A percentile compares a stretch with the other conserved stretches of the same genome.
phyloP scores from a whole-genome alignment of 2,329 filamentous ascomycete species.

The Diaporthe citrichinensis region DNA sequence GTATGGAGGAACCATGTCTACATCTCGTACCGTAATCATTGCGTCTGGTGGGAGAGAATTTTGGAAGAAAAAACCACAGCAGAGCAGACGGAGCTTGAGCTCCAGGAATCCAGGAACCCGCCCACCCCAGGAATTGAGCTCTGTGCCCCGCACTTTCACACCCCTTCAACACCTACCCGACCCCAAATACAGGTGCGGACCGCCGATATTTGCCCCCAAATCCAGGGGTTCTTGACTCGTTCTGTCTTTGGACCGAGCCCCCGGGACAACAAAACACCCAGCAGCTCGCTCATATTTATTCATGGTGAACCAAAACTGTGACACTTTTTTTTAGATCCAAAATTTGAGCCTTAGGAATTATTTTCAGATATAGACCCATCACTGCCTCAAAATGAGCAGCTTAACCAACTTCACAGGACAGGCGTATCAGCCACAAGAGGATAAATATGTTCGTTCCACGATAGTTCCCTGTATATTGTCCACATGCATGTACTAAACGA shows the following conservation, averaged over 20 bases:
- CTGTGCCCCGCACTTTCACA: conserved; percentile 19
- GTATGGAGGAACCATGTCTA: background rate
- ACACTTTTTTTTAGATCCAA: background rate
- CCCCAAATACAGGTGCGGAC: conserved; percentile 13
- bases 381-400: conserved; percentile 29
- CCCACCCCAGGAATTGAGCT: conserved; percentile 18
- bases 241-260: background rate
- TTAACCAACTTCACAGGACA: conserved; percentile 52
- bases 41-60: background rate
- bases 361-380: background rate
- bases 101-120: conserved; percentile 22
- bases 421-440: conserved; percentile 59
- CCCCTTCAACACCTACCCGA: background rate
- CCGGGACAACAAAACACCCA: background rate
- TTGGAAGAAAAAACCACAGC: background rate
- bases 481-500: background rate
- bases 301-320: background rate
- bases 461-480: background rate
- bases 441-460: conserved; percentile 51
- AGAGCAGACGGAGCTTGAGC: background rate
- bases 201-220: conserved; percentile 21
- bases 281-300: background rate
- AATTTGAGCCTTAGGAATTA: background rate
- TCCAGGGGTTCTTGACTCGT: background rate
- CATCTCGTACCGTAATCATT: background rate